A percentile compares a stretch with the other conserved stretches of the same genome.
Evolutionary conservation across 2,329 filamentous ascomycete genomes (phyloP).

Genomic region (Epichloe baconii): DNA sequence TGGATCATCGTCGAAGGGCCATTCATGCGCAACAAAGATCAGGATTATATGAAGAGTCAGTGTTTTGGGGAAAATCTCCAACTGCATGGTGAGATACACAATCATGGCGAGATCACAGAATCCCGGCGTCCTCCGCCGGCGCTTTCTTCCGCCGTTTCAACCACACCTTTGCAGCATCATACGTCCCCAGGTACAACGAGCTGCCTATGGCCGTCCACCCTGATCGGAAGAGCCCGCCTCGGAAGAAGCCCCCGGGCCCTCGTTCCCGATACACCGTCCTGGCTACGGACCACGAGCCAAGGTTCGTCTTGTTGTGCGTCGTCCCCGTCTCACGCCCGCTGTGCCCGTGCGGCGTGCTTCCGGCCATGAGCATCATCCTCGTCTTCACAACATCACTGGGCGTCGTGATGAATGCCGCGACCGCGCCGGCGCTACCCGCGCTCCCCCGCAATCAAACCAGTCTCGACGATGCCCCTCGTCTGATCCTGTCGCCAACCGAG

Average conservation of each 20-base stretch:
- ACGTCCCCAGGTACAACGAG: slow-evolving; percentile 74
- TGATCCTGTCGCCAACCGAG: slow-evolving; percentile 13
- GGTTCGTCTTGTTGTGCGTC: slow-evolving; percentile 3
- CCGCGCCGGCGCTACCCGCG: slow-evolving; percentile 58
- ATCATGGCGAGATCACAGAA: slow-evolving; percentile 6
- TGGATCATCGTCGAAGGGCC: neutral
- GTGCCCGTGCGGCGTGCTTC: slow-evolving; percentile 8
- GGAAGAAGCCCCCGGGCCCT: slow-evolving; percentile 62
- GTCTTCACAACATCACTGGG: slow-evolving; percentile 87
- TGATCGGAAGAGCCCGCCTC: slow-evolving; percentile 59
- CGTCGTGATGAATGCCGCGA: slow-evolving; percentile 73
- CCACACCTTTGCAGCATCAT: slow-evolving; percentile 66
- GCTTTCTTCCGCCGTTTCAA: slow-evolving; percentile 29
- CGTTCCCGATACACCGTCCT: slow-evolving; percentile 51
- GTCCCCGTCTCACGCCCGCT: slow-evolving; percentile 13
- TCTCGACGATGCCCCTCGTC: slow-evolving; percentile 40
- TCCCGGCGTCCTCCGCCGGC: slow-evolving; percentile 24
- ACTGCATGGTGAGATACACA: too few relatives aligned
- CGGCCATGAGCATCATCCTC: slow-evolving; percentile 65
- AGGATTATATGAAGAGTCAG: neutral
- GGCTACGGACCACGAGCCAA: slow-evolving; percentile 44
- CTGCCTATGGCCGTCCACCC: slow-evolving; percentile 74
- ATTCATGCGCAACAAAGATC: too few relatives aligned
- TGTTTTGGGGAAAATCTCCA: too few relatives aligned
- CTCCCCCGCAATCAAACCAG: slow-evolving; percentile 60